Evolutionary conservation across 148 eudicot genomes (phyloP), one percentile per base, ranked within the genome.

Genomic region (Hydrangea macrophylla): DNA sequence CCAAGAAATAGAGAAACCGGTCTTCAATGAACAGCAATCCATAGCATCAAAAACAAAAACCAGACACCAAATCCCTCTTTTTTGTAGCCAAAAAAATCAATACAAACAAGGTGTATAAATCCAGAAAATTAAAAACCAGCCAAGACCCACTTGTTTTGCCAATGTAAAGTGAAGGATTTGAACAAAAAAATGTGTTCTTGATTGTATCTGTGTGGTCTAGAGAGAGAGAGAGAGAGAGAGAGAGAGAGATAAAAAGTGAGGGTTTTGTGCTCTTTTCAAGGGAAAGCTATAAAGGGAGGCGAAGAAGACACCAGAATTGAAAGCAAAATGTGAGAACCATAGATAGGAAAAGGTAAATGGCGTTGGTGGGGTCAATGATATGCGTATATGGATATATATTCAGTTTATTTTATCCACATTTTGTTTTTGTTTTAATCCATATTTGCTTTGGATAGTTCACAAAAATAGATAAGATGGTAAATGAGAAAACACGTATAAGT

Each of bases 1-100:
- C 61, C 76, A 70, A 59, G 61, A 74, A 42, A 73, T 67, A 59
- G 63, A 61, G 2, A 73, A 28, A 62, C 68, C 74, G 44, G 70
- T 30, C 61, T 70, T 73, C 67, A 77, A 63, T 25, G 64, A 80
- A 71, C 68, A 71, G 67, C 17, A 57, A 55, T 33, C 55, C 50
- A 45, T 48, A 65, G 61, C 48, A 60, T 64, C 57, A 33, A 54
- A 74, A 36, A 22, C 32, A 31, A 74, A 60, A 28, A 15, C 36
- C 62, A n/a, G n/a, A n/a, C 37, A 51, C 35, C 6, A 25, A 70
- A 58, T 22, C 28, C 56, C 64, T 56, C 60, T 8, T 31, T 44
- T 75, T 65, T 58, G 33, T 22, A 18, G 37, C 33, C 57, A 59
- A 32, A 25, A 11, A 70, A 17, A 35, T 33, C 31, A 67, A 36